phyloP scores from a whole-genome alignment of 805 yeast genomes.

The Saccharomycopsis babjevae region DNA sequence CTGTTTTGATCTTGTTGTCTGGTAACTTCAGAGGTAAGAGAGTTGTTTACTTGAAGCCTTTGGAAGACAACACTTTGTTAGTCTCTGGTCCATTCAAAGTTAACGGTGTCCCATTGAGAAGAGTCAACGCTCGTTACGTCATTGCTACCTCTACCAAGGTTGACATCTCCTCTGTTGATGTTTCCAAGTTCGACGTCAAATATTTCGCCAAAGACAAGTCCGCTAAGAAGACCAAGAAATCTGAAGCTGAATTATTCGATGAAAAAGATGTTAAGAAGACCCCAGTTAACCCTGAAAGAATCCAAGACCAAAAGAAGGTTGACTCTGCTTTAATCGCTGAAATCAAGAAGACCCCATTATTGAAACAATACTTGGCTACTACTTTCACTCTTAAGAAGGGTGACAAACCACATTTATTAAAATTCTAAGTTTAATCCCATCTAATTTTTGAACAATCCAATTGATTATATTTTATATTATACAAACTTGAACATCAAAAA shows the following conservation, averaged over 20 bases:
- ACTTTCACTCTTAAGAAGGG: slow-evolving; percentile 96
- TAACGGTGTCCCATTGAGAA: slow-evolving; percentile 99
- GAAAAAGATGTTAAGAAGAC: slow-evolving; percentile 66
- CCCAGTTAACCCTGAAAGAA: slow-evolving; percentile 76
- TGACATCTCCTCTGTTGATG: slow-evolving; percentile 68
- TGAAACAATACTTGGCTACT: slow-evolving; percentile 92
- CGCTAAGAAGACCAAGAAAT: slow-evolving; percentile 60
- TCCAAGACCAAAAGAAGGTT: slow-evolving; percentile 92
- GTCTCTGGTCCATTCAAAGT: slow-evolving; percentile 99
- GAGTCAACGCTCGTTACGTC: slow-evolving; percentile 97
- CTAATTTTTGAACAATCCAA: background rate
- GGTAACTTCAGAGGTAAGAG: slow-evolving; percentile 99
- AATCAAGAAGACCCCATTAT: slow-evolving; percentile 94
- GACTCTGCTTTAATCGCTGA: slow-evolving; percentile 87
- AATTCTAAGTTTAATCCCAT: slow-evolving; percentile 51
- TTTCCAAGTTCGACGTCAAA: slow-evolving; percentile 82
- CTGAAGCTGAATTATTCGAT: slow-evolving; percentile 88
- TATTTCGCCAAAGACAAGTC: slow-evolving; percentile 96
- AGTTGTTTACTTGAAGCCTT: slow-evolving; percentile 93
- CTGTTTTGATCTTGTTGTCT: slow-evolving; percentile 93
- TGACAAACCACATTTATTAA: slow-evolving; percentile 96
- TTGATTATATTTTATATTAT: background rate
- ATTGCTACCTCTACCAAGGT: slow-evolving; percentile 96
- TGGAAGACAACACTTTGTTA: slow-evolving; percentile 95
- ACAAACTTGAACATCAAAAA: background rate